Conservation (phyloP, 352 stramenopile genomes). For the Aphanomyces cochlioides region DNA sequence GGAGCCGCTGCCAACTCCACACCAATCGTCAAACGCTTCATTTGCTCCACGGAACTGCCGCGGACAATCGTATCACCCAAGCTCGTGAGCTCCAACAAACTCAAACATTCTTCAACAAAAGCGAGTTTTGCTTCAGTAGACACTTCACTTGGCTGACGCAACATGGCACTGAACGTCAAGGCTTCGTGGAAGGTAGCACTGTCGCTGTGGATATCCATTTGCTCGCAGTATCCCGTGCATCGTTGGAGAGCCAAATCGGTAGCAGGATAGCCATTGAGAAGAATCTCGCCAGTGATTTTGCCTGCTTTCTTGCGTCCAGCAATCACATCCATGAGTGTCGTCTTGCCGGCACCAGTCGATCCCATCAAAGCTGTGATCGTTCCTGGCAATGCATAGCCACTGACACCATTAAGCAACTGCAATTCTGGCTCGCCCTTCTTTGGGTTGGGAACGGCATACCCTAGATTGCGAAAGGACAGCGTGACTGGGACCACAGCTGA, state of each 20-base stretch:
- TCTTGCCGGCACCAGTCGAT: not conserved
- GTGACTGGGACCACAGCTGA: not conserved
- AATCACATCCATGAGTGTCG: not conserved
- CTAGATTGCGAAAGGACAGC: not conserved
- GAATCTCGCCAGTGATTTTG: not conserved
- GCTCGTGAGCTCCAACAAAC: not conserved
- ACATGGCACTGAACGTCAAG: not conserved
- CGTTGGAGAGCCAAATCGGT: not conserved
- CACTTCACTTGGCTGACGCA: not conserved
- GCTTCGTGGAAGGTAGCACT: not conserved
- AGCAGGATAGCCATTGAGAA: not conserved
- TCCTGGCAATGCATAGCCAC: not conserved
- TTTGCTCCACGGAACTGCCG: too few relatives aligned
- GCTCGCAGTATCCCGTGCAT: not conserved
- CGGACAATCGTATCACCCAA: not conserved
- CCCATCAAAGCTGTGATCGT: not conserved
- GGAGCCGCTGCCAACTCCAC: too few relatives aligned
- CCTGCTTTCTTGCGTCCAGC: not conserved
- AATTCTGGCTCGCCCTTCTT: not conserved
- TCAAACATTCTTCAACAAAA: not conserved
- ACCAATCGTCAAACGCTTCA: too few relatives aligned
- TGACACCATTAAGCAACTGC: not conserved
- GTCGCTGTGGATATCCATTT: slow-evolving; percentile 3
- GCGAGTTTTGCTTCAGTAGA: not conserved
- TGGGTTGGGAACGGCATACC: not conserved